Percentiles rank a stretch among this genome's conserved stretches.
Conservation (phyloP, 768 basidiomycete genomes). For the Tricholomella constricta region DNA sequence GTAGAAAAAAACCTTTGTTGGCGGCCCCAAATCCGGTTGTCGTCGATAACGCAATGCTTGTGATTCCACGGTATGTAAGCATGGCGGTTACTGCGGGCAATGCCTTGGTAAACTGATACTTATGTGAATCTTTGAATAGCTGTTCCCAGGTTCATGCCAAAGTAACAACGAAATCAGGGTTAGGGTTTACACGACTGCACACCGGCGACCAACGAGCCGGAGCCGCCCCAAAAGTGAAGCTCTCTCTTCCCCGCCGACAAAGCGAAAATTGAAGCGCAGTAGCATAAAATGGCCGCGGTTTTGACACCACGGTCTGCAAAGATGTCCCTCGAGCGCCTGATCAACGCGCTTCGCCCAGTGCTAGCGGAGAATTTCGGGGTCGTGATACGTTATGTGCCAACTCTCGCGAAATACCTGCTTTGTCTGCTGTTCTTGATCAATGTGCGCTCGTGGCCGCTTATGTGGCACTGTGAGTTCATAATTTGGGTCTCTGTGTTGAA, state of each 20-base stretch:
- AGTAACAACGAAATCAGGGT: background rate
- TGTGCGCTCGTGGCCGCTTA: constrained; percentile 59
- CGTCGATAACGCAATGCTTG: too few species aligned
- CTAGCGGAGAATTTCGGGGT: constrained; percentile 6
- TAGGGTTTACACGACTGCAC: too few species aligned
- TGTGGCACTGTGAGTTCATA: constrained; percentile 64
- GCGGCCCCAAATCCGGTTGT: too few species aligned
- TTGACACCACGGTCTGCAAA: background rate
- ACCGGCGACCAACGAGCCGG: background rate
- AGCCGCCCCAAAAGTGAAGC: constrained; percentile 7
- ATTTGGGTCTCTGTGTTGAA: background rate
- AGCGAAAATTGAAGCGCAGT: background rate
- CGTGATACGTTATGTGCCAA: constrained; percentile 15
- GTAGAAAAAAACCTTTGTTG: too few species aligned
- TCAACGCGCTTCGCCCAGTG: background rate
- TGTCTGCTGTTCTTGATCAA: constrained; percentile 58
- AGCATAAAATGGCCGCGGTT: constrained; percentile 5
- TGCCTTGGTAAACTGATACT: too few species aligned
- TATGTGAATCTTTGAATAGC: too few species aligned
- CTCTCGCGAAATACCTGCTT: constrained; percentile 41
- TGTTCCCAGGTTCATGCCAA: too few species aligned
- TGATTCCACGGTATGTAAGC: too few species aligned
- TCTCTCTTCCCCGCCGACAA: constrained; percentile 3
- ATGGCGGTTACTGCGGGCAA: too few species aligned
- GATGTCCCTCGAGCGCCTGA: constrained; percentile 8